Evolutionary conservation across 441 rosid species (phyloP), one percentile per base, ranked within the genome.

Genomic region (Heliophila coronopifolia): DNA sequence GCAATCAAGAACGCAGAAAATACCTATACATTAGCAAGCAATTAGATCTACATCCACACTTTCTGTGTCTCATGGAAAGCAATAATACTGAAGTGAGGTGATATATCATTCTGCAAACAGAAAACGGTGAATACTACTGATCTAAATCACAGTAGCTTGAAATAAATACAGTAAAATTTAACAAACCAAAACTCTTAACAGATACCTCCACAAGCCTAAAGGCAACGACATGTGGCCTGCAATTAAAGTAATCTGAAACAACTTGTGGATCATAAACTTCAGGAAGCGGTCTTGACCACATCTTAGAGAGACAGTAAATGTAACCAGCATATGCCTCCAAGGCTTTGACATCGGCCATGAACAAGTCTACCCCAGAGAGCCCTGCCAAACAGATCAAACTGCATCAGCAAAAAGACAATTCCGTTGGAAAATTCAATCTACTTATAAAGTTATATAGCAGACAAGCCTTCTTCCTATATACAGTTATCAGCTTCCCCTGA

Each of bases 231-330:
- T 91, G 98, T 25, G 95, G 98, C 71, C 96, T 80, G 73, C 83
- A 83, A 53, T 73, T 75, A 74, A 86, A 91, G 67, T 91, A 91
- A 55, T 80, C 79, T 58, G 73, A 63, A 65, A 91, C 82, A 55
- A 61, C 88, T 54, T 83, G 71, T 1, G 94, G 80, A 62, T 84
- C 76, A 51, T 91, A 86, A 27, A 63, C 75, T 79, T 84, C 88
- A 10, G 98, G 95, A 66, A 86, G 94, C 11, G 95, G 93, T 77
- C 76, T 84, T 20, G 94, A 86, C 95, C 94, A 91, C 40, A 73
- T 25, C 75, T 77, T 83, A 23, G 91, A 76, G 16, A 67, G 63
- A 59, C 60, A 73, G 65, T 84, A 80, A 56, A 80, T 65, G 69
- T 82, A 86, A 46, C 65, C 59, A 44, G 71, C 72, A 68, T 91